Evolutionary conservation across 2,329 filamentous ascomycete genomes (phyloP).

Genomic region (Stachybotrys echinatus): DNA sequence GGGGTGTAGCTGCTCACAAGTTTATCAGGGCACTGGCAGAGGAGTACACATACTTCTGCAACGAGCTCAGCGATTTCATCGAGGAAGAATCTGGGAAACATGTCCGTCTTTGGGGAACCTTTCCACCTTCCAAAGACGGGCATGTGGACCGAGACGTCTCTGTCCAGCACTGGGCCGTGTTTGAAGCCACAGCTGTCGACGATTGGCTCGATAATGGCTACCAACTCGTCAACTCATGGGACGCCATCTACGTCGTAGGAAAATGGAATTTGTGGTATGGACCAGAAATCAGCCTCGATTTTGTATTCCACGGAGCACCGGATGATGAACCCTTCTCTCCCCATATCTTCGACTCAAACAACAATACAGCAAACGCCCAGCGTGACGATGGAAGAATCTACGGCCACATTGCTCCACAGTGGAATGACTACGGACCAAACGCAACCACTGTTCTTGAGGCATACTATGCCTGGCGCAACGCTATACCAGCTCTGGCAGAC

Average conservation of each 20-base stretch:
- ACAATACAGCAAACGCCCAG: conserved; percentile 10
- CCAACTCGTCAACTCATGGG: conserved; percentile 16
- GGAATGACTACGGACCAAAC: conserved; percentile 16
- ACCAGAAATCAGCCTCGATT: not conserved
- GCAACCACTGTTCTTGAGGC: conserved; percentile 17
- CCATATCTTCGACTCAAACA: conserved; percentile 14
- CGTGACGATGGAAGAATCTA: conserved; percentile 8
- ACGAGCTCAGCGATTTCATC: conserved; percentile 38
- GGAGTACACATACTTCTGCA: conserved; percentile 43
- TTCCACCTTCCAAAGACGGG: conserved; percentile 14
- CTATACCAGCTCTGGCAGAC: conserved; percentile 16
- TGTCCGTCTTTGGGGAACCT: conserved; percentile 49
- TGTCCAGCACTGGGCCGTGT: conserved; percentile 30
- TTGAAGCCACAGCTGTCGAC: conserved; percentile 11
- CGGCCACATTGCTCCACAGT: conserved; percentile 15
- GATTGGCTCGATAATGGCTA: conserved; percentile 17
- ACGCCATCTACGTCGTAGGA: conserved; percentile 15
- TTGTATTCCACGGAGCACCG: conserved; percentile 17
- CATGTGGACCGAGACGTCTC: conserved; percentile 12
- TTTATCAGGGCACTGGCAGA: conserved; percentile 20
- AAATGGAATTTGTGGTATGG: conserved; percentile 20
- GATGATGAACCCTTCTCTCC: conserved; percentile 11
- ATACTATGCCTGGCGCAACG: conserved; percentile 17
- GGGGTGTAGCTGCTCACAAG: too few relatives aligned
- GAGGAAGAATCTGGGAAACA: conserved; percentile 35